Evolutionary conservation across 2,329 filamentous ascomycete genomes (phyloP).

Genomic region (Phaeosphaeria sp.): DNA sequence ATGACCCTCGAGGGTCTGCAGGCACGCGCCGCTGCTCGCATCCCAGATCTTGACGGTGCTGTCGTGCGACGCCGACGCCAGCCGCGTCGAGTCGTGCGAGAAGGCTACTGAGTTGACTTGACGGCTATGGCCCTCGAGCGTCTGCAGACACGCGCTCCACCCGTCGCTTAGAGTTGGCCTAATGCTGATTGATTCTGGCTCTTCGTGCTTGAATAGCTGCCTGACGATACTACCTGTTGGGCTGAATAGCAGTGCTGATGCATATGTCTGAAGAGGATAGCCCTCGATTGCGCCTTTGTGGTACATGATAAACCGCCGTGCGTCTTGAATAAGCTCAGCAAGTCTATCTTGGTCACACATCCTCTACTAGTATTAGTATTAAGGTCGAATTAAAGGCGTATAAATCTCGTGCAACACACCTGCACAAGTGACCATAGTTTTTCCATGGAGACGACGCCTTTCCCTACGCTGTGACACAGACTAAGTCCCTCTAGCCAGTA

Average conservation of each 20-base stretch:
- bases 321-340: slow-evolving; percentile 17
- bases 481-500: slow-evolving; percentile 13
- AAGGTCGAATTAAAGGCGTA: not conserved
- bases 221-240: slow-evolving; percentile 21
- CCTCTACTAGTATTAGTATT: slow-evolving; percentile 2
- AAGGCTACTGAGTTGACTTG: slow-evolving; percentile 22
- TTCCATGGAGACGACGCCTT: slow-evolving; percentile 8
- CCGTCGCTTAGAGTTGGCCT: slow-evolving; percentile 11
- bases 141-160: slow-evolving; percentile 8
- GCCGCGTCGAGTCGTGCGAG: slow-evolving; percentile 16
- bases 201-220: slow-evolving; percentile 20
- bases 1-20: slow-evolving; percentile 21
- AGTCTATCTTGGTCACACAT: not conserved
- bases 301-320: slow-evolving; percentile 28
- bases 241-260: slow-evolving; percentile 29
- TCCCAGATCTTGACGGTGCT: slow-evolving; percentile 20
- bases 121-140: slow-evolving; percentile 22
- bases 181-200: slow-evolving; percentile 17
- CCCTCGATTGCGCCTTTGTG: slow-evolving; percentile 25
- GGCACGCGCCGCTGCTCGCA: slow-evolving; percentile 2
- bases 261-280: slow-evolving; percentile 31
- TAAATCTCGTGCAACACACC: not conserved
- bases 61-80: slow-evolving; percentile 1
- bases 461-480: slow-evolving; percentile 3
- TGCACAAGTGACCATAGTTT: slow-evolving; percentile 4